Conservation (phyloP, 2,329 filamentous ascomycete genomes). For the Drechslera avenae region DNA sequence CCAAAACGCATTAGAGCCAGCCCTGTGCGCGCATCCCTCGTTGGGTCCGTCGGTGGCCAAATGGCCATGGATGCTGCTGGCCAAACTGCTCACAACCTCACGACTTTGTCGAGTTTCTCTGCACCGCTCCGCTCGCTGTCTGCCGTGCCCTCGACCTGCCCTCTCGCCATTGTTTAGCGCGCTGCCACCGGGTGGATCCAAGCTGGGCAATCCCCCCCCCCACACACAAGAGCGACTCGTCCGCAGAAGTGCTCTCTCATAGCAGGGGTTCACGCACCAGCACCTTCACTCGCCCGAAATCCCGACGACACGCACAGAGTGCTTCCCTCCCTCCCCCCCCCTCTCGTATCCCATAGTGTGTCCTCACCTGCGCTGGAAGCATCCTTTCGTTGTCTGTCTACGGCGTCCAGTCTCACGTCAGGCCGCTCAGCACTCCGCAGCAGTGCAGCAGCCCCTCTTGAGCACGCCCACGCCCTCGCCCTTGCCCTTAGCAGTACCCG, state of each 20-base stretch:
- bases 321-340: too few species aligned
- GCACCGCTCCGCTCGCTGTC: slow-evolving; percentile 7
- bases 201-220: slow-evolving; percentile 19
- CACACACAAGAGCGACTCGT: slow-evolving; percentile 19
- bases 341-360: background rate
- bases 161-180: slow-evolving; percentile 12
- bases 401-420: too few species aligned
- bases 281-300: slow-evolving; percentile 13
- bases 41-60: slow-evolving; percentile 11
- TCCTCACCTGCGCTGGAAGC: slow-evolving; percentile 12
- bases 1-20: slow-evolving; percentile 18
- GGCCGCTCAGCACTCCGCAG: slow-evolving; percentile 1
- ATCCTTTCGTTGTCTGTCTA: background rate
- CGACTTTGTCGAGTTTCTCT: slow-evolving; percentile 4
- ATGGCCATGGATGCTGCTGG: slow-evolving; percentile 8
- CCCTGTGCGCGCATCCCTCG: slow-evolving; percentile 25
- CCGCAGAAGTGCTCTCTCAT: slow-evolving; percentile 15
- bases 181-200: slow-evolving; percentile 9
- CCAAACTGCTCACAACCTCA: slow-evolving; percentile 8
- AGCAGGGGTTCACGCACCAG: slow-evolving; percentile 27
- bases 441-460: slow-evolving; percentile 11
- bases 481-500: slow-evolving; percentile 7
- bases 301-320: slow-evolving; percentile 13
- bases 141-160: slow-evolving; percentile 5
- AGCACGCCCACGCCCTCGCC: slow-evolving; percentile 18